phyloP scores from a whole-genome alignment of 306 rosid species.

The Corylus avellana region DNA sequence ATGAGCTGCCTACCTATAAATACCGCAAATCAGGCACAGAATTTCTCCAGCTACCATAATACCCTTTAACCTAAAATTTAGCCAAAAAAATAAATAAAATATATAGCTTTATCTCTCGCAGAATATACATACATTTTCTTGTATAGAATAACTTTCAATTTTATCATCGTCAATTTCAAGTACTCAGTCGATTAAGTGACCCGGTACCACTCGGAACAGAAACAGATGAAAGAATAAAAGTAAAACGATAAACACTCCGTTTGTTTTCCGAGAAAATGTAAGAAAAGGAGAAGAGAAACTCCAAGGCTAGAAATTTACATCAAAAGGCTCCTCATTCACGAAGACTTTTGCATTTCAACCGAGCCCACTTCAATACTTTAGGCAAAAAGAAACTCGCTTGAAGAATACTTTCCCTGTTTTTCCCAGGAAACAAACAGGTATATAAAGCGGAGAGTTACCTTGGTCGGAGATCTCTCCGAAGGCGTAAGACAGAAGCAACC shows the following conservation, averaged over 20 bases:
- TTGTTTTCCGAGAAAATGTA: not conserved
- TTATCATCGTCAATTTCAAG: not conserved
- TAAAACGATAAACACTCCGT: not conserved
- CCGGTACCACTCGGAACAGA: not conserved
- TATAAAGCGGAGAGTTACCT: not conserved
- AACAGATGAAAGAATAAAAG: not conserved
- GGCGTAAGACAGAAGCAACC: not conserved
- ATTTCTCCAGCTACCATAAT: constrained; percentile 47
- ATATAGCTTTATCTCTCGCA: not conserved
- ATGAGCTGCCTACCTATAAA: constrained; percentile 45
- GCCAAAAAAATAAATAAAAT: not conserved
- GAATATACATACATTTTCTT: not conserved
- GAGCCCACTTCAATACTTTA: not conserved
- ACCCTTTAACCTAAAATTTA: constrained; percentile 42
- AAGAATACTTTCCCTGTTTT: not conserved
- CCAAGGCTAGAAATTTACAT: not conserved
- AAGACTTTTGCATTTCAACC: not conserved
- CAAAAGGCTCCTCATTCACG: not conserved
- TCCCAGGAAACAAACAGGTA: constrained; percentile 1
- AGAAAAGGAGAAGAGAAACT: not conserved
- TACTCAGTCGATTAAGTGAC: not conserved
- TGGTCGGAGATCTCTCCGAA: constrained; percentile 13
- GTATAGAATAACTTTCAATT: not conserved
- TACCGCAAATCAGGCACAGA: constrained; percentile 41
- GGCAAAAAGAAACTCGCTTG: not conserved